Conservation (phyloP, 2,329 filamentous ascomycete species). For the Ascomycota sp. region DNA sequence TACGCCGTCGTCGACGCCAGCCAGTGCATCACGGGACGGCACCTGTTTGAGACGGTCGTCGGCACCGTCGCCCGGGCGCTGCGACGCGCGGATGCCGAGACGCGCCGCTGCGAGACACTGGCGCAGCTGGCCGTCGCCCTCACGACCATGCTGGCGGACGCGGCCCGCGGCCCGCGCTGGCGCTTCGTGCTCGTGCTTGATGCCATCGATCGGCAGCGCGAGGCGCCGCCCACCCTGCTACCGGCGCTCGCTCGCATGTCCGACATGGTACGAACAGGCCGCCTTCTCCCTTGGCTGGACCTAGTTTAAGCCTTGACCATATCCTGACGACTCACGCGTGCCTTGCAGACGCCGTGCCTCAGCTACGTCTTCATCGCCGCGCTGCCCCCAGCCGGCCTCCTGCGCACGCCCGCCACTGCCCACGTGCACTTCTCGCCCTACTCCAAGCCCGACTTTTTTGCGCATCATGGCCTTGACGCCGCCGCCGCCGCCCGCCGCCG, state of each 20-base stretch:
- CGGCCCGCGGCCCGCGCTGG: conserved; percentile 14
- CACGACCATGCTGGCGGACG: conserved; percentile 35
- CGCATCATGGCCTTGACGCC: conserved; percentile 46
- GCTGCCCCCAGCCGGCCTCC: conserved; percentile 44
- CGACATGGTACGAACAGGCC: conserved; percentile 60
- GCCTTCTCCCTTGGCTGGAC: not conserved
- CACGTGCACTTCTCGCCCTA: conserved; percentile 75
- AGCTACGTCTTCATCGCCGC: conserved; percentile 61
- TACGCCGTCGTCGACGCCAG: conserved; percentile 46
- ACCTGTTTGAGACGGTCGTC: conserved; percentile 54
- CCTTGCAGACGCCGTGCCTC: conserved; percentile 65
- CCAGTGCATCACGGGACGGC: conserved; percentile 61
- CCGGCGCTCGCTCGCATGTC: conserved; percentile 65
- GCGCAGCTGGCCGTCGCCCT: conserved; percentile 58
- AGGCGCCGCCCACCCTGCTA: conserved; percentile 58
- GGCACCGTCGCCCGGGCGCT: conserved; percentile 35
- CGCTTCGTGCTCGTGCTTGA: conserved; percentile 75
- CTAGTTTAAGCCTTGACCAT: too few species aligned
- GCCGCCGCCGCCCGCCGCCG: conserved; percentile 25
- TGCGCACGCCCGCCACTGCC: conserved; percentile 50
- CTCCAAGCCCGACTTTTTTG: conserved; percentile 57
- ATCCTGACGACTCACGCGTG: too few species aligned
- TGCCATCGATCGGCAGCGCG: conserved; percentile 66
- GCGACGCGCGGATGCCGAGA: conserved; percentile 8
- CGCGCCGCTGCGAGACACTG: conserved; percentile 52